Conservation (phyloP, 2,329 filamentous ascomycete genomes). For the Cytospora paraplurivora region DNA sequence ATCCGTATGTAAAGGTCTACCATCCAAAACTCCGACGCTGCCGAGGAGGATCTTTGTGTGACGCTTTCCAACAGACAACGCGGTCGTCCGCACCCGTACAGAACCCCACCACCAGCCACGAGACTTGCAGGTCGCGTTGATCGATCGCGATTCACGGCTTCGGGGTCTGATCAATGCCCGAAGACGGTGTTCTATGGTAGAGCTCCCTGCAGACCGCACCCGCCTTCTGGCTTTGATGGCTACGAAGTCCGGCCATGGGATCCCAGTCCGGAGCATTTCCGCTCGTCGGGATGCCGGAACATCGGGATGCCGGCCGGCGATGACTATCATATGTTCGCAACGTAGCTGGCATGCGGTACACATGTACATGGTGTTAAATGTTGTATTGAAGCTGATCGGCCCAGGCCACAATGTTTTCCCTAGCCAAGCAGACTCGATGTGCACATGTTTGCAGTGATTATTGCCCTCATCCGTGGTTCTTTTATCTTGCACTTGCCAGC, state of each 20-base stretch:
- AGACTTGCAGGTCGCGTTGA: constrained; percentile 5
- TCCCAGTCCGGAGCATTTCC: constrained; percentile 7
- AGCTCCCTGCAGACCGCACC: not conserved
- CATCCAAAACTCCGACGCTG: constrained; percentile 8
- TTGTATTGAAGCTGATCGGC: too few relatives aligned
- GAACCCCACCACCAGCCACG: constrained; percentile 13
- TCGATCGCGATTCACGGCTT: constrained; percentile 7
- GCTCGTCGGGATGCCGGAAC: constrained; percentile 4
- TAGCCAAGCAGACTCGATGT: too few relatives aligned
- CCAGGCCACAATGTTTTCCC: too few relatives aligned
- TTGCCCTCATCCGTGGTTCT: too few relatives aligned
- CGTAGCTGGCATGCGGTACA: not conserved
- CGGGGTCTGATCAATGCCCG: constrained; percentile 14
- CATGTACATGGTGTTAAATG: not conserved
- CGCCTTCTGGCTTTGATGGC: too few relatives aligned
- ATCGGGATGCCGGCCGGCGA: constrained; percentile 5
- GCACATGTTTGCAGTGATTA: too few relatives aligned
- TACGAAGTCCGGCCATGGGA: not conserved
- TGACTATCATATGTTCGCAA: constrained; percentile 5
- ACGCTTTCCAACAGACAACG: not conserved
- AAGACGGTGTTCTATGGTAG: too few relatives aligned
- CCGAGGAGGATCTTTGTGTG: constrained; percentile 9
- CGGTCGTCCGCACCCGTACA: constrained; percentile 1
- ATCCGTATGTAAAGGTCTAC: not conserved
- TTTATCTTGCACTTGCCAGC: too few relatives aligned